phyloP scores from a whole-genome alignment of 2,329 filamentous ascomycete species.

The Alternaria consortialis region DNA sequence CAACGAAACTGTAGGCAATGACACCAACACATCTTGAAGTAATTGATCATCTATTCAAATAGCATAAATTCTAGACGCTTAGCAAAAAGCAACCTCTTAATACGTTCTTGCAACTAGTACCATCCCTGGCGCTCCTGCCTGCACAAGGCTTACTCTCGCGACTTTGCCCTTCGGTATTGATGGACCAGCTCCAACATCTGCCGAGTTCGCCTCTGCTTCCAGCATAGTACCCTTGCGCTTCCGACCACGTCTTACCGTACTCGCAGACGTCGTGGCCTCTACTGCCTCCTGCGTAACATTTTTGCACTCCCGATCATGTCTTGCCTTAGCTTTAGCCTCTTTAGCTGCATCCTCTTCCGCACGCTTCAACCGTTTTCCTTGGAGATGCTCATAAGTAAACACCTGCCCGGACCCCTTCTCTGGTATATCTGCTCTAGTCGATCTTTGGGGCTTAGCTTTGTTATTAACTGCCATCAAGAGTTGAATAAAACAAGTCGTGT shows the following conservation, averaged over 20 bases:
- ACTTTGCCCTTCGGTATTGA: slow-evolving; percentile 14
- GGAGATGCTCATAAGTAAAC: slow-evolving; percentile 35
- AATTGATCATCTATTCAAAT: no score
- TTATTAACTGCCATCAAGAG: slow-evolving; percentile 41
- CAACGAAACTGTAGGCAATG: no score
- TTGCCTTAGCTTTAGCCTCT: slow-evolving; percentile 15
- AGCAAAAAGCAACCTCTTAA: no score
- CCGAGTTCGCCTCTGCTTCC: slow-evolving; percentile 3
- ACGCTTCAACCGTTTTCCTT: slow-evolving; percentile 30
- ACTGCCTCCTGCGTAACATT: slow-evolving; percentile 13
- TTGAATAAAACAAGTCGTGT: no score
- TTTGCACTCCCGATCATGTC: slow-evolving; percentile 6
- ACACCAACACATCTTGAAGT: no score
- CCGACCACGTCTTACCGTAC: slow-evolving; percentile 7
- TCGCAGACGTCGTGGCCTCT: slow-evolving; percentile 1
- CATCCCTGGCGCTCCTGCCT: slow-evolving; percentile 6
- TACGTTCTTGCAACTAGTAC: slow-evolving; percentile 13
- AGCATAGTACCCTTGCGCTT: slow-evolving; percentile 13
- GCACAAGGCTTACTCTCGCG: slow-evolving; percentile 7
- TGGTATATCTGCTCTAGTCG: slow-evolving; percentile 32
- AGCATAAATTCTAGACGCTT: no score
- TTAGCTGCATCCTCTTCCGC: slow-evolving; percentile 30
- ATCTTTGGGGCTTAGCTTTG: slow-evolving; percentile 35
- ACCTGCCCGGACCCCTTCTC: slow-evolving; percentile 28
- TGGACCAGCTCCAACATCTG: neutral